Conservation (phyloP, 768 basidiomycete genomes). For the Hypsizygus marmoreus region DNA sequence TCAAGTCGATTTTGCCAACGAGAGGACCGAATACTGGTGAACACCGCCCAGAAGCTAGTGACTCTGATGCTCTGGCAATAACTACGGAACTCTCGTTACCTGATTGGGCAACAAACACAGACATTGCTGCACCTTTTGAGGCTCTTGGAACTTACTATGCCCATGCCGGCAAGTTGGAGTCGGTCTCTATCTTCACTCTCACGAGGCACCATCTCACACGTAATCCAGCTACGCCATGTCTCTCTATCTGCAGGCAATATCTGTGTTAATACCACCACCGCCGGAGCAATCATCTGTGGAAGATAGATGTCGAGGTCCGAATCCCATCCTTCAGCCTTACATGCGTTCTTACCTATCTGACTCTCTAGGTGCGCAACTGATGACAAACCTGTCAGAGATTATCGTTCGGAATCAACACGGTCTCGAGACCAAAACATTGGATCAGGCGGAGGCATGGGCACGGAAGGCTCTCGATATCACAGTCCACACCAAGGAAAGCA, state of each 20-base stretch:
- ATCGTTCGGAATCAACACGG: conserved; percentile 34
- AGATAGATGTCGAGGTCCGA: conserved; percentile 61
- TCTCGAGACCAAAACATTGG: conserved; percentile 30
- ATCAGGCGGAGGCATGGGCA: conserved; percentile 64
- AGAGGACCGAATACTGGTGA: conserved; percentile 7
- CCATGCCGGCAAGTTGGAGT: conserved; percentile 57
- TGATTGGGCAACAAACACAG: conserved; percentile 56
- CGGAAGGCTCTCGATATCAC: conserved; percentile 45
- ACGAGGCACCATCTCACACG: conserved; percentile 5
- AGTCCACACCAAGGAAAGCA: conserved; percentile 26
- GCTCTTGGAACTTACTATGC: conserved; percentile 66
- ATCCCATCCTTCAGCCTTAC: not conserved
- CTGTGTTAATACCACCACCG: conserved; percentile 56
- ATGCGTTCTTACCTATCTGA: not conserved
- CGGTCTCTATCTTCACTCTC: conserved; percentile 21
- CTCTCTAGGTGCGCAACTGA: conserved; percentile 43
- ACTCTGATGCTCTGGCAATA: conserved; percentile 28
- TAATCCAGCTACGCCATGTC: conserved; percentile 57
- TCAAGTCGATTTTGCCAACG: conserved; percentile 34
- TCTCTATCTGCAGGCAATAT: conserved; percentile 66
- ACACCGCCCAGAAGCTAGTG: not conserved
- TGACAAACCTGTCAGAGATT: conserved; percentile 47
- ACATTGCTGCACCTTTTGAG: conserved; percentile 69
- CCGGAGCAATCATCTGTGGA: conserved; percentile 38
- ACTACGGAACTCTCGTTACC: conserved; percentile 60